A percentile compares a stretch with the other conserved stretches of the same genome.
These are phyloP conservation scores for Apiospora saccharicola DNA, from an alignment of 2,329 filamentous ascomycete genomes.

Conservation along the genomic window DNA sequence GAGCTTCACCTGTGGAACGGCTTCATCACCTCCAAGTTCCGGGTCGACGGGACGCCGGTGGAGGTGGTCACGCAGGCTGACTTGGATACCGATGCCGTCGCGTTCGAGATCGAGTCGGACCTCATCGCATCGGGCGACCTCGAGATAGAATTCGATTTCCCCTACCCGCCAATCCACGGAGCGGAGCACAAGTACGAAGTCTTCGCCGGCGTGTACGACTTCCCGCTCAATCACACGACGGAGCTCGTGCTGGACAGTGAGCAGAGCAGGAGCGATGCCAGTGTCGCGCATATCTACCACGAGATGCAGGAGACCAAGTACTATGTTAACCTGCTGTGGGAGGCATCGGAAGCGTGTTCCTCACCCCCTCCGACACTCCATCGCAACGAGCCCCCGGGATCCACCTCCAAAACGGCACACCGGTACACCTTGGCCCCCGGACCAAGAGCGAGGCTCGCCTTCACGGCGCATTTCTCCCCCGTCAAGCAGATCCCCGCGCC, in stretches of 20 bases:
- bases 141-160: slow-evolving; percentile 50
- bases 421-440: slow-evolving; percentile 41
- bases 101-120: slow-evolving; percentile 46
- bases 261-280: background rate
- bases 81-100: slow-evolving; percentile 48
- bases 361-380: slow-evolving; percentile 33
- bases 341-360: slow-evolving; percentile 21
- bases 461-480: slow-evolving; percentile 46
- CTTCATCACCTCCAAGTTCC: slow-evolving; percentile 48
- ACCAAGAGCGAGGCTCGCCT: slow-evolving; percentile 32
- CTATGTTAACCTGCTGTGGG: slow-evolving; percentile 48
- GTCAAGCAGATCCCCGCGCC: slow-evolving; percentile 35
- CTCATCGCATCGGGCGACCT: slow-evolving; percentile 45
- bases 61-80: slow-evolving; percentile 48
- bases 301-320: slow-evolving; percentile 49
- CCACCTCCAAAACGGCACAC: slow-evolving; percentile 39
- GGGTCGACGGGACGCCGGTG: slow-evolving; percentile 40
- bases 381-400: slow-evolving; percentile 36
- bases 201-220: slow-evolving; percentile 50
- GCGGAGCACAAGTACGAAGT: slow-evolving; percentile 53
- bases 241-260: slow-evolving; percentile 31
- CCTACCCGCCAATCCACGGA: slow-evolving; percentile 49
- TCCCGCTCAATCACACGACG: slow-evolving; percentile 49
- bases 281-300: slow-evolving; percentile 45
- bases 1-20: slow-evolving; percentile 48